A percentile compares a stretch with the other conserved stretches of the same genome.
Conservation (phyloP, 768 basidiomycete genomes). For the Butyriboletus loyo region DNA sequence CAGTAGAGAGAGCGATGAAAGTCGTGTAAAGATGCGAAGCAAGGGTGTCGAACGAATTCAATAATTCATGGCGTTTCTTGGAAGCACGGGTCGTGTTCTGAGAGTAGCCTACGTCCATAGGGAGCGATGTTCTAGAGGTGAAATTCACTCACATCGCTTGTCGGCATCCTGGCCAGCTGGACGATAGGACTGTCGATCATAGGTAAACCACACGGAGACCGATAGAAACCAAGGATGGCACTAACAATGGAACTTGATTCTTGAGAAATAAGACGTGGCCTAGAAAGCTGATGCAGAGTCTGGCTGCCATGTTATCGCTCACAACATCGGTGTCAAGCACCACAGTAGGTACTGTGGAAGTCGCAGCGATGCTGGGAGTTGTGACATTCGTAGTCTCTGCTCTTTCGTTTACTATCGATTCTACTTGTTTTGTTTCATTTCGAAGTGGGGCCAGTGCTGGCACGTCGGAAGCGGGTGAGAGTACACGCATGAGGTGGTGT, state of each 20-base stretch:
- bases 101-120: neutral
- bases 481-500: constrained; percentile 11
- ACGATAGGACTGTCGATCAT: constrained; percentile 51
- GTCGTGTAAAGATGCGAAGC: constrained; percentile 73
- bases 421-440: neutral
- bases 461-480: constrained; percentile 2
- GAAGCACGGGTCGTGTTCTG: constrained; percentile 47
- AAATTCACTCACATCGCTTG: constrained; percentile 37
- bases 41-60: constrained; percentile 67
- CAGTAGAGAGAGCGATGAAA: constrained; percentile 68
- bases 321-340: constrained; percentile 50
- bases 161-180: constrained; percentile 59
- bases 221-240: constrained; percentile 6
- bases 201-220: neutral
- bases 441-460: neutral
- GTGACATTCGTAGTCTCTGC: neutral
- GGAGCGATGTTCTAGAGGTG: neutral
- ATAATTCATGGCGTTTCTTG: constrained; percentile 59
- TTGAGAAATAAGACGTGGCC: constrained; percentile 76
- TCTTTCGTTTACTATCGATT: neutral
- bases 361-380: neutral
- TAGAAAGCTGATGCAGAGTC: constrained; percentile 58
- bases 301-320: constrained; percentile 58
- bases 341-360: constrained; percentile 37
- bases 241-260: constrained; percentile 76